Percentiles rank a stretch among this genome's conserved stretches.
phyloP scores from a whole-genome alignment of 768 basidiomycete genomes.

The Termitomyces sp. region DNA sequence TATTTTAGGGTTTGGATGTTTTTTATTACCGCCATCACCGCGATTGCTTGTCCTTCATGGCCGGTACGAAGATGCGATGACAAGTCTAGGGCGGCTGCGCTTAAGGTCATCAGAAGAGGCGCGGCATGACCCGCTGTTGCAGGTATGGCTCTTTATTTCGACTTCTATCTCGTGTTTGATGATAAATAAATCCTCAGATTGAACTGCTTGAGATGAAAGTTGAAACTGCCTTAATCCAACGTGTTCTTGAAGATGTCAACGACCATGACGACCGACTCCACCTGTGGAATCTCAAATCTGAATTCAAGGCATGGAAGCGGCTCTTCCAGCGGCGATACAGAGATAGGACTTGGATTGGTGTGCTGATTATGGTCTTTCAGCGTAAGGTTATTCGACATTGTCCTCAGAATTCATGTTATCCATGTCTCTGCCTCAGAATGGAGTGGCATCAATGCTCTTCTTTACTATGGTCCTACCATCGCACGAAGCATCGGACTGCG shows the following conservation, averaged over 20 bases:
- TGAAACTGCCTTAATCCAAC: conserved; percentile 49
- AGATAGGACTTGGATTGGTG: conserved; percentile 61
- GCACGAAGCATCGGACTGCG: conserved; percentile 58
- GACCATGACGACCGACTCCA: conserved; percentile 2
- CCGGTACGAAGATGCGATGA: conserved; percentile 49
- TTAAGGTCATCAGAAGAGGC: conserved; percentile 41
- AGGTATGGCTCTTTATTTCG: conserved; percentile 25
- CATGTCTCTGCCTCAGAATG: conserved; percentile 47
- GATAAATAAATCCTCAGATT: conserved; percentile 31
- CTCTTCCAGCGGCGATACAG: conserved; percentile 52
- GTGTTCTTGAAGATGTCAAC: conserved; percentile 19
- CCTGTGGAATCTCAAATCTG: conserved; percentile 22
- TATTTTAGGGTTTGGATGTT: conserved; percentile 57
- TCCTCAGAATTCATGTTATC: neutral
- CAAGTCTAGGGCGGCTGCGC: conserved; percentile 52
- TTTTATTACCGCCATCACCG: conserved; percentile 57
- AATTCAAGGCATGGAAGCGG: conserved; percentile 45
- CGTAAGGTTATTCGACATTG: conserved; percentile 38
- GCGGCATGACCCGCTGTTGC: conserved; percentile 43
- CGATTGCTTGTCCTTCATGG: conserved; percentile 54
- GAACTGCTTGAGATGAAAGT: conserved; percentile 77
- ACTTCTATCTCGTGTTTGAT: neutral
- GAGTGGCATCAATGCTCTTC: conserved; percentile 81
- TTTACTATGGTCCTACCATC: conserved; percentile 79
- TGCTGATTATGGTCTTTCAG: conserved; percentile 79